Base-by-base conservation (phyloP, 306 rosid species). In the Cucumis hystrix region DNA sequence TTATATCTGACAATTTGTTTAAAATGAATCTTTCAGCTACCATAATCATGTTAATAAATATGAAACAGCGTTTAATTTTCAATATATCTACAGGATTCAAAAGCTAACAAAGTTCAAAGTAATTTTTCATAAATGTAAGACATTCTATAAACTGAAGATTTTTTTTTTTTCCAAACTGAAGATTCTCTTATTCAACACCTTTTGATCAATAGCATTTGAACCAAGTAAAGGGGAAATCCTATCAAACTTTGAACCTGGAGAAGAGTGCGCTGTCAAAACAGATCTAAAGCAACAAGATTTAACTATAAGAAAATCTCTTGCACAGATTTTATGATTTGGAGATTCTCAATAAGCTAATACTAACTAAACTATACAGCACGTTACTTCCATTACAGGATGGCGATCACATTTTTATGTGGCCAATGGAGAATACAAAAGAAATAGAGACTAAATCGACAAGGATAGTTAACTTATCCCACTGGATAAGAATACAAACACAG, bases 1-100 rank as follows among this genome's bases (percentile, higher is more conserved):
- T 95, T 92, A 66, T 95, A 95, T 86, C 99, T 95, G 82, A 79
- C 83, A 83, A 20, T 77, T 75, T 77, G 75, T 79, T 79, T n/a
- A 15, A 74, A 17, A 67, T 52, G 54, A 59, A 56, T 33, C 3
- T 40, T 35, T 55, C 76, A 66, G 60, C 62, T 17, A 10, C 71
- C 83, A 39, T 45, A 6, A 25, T 8, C 66, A 61, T 61, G 66
- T 61, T 23, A 23, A 14, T 35, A 23, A 37, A 63, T 25, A 74
- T 37, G 35, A 54, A 72, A 14, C 61, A 30, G 67, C 43, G 54
- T 23, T 14, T 33, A 66, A 10, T 64, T 64, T 66, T 66, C 52
- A 66, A 40, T 40, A 6, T 9, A 45, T 40, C 40, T 40, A n/a
- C 15, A 40, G 21, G n/a, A 13, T 68, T 68, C 56, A 41, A 43